Percentiles rank a stretch among this genome's conserved stretches.
phyloP scores from a whole-genome alignment of 1,139 yeast species.

The Scheffersomyces lignicola region DNA sequence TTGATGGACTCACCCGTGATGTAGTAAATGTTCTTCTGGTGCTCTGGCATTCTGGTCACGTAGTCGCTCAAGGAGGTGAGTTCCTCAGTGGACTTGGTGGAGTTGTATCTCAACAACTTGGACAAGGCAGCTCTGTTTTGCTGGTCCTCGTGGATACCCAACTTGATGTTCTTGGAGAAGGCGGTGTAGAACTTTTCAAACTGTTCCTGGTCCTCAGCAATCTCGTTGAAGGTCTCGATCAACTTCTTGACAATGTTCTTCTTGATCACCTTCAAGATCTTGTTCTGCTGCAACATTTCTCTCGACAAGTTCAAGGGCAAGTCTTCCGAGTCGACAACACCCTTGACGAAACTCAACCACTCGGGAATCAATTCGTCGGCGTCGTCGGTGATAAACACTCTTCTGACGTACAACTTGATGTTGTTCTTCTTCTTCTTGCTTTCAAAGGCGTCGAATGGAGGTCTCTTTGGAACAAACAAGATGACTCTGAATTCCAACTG shows the following conservation, averaged over 20 bases:
- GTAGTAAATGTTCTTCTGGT: slow-evolving; percentile 98
- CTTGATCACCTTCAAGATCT: slow-evolving; percentile 98
- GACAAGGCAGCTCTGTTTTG: slow-evolving; percentile 96
- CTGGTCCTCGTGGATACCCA: slow-evolving; percentile 98
- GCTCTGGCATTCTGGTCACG: slow-evolving; percentile 99
- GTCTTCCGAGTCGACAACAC: slow-evolving; percentile 99
- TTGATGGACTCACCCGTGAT: slow-evolving; percentile 98
- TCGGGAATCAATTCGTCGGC: slow-evolving; percentile 99
- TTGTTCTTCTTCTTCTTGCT: slow-evolving; percentile 97
- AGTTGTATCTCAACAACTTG: slow-evolving; percentile 94
- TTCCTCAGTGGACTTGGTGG: slow-evolving; percentile 94
- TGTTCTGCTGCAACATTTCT: slow-evolving; percentile 99
- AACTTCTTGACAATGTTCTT: slow-evolving; percentile 99
- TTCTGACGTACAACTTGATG: slow-evolving; percentile 98
- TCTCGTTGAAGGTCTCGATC: slow-evolving; percentile 98
- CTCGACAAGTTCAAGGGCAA: slow-evolving; percentile 99
- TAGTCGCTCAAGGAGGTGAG: slow-evolving; percentile 92
- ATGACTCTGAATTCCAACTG: slow-evolving; percentile 99
- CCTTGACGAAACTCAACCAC: slow-evolving; percentile 96
- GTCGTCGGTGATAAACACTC: slow-evolving; percentile 99
- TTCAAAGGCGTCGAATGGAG: slow-evolving; percentile 98
- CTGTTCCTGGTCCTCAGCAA: slow-evolving; percentile 98
- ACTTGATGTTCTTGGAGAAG: slow-evolving; percentile 96
- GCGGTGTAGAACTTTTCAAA: slow-evolving; percentile 98
- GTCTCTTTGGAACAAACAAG: slow-evolving; percentile 97